Base-by-base conservation (phyloP, 495 filamentous ascomycete species). In the Pseudoneurospora amorphoporcata region DNA sequence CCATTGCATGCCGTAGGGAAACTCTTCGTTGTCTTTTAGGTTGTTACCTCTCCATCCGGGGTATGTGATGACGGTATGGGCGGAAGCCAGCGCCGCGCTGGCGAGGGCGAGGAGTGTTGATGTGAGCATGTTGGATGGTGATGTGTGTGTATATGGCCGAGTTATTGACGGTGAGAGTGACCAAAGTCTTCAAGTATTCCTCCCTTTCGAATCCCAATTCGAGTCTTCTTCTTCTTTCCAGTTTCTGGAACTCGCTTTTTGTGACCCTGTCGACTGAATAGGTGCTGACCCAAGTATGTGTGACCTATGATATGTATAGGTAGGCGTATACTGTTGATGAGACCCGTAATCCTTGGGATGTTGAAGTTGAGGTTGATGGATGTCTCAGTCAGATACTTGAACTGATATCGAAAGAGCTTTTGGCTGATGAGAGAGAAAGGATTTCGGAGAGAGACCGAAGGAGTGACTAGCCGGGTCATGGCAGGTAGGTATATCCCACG, bases 1-100 rank as follows among this genome's bases (percentile, higher is more conserved):
- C 95, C 95, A 98, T 84, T 97, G 92, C 93, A 97, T 95, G 82
- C 96, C 95, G 76, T 92, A 97, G 4, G 94, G 94, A 78, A 88
- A 96, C 7, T 88, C 87, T 6, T 88, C 88, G 81, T 93, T 96
- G 65, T 90, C 91, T 76, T 90, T 86, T 47, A 98, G 87, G 79
- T 97, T 98, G 84, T 99, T 91, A 75, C 94, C 95, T 88, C 95
- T 87, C 90, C 93, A 97, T 76, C 92, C 92, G 1, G 96, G 96
- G 78, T 98, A 99, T 73, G 91, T 90, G 82, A 98, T 92, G 78
- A 97, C 85, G 16, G 89, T 95, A 80, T 99, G 95, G 61, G 95
- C 92, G 23, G 89, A 84, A 39, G 86, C 88, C 76, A 91, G 77
- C 61, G 86, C 80, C 72, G 83, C 82, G 69, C 87, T 77, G 74